These are phyloP conservation scores for Fusarium tjaetaba DNA, from an alignment of 2,329 filamentous ascomycete species.

Conservation along the genomic window DNA sequence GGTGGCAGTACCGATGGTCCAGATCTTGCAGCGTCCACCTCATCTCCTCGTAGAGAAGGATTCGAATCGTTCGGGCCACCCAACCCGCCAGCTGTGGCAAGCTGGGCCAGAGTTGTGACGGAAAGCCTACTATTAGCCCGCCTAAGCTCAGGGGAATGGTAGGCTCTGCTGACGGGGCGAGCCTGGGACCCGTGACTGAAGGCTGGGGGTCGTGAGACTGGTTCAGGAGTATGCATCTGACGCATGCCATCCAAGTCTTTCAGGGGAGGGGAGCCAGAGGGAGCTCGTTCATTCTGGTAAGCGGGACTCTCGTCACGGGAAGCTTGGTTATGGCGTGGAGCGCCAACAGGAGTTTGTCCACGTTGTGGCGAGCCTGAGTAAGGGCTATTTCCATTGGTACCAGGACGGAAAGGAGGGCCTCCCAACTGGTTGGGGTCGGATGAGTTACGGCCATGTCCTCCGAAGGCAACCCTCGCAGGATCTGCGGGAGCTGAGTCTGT, in stretches of 20 bases:
- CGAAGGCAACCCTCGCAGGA: conserved; percentile 50
- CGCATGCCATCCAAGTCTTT: conserved; percentile 64
- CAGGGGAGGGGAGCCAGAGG: conserved; percentile 51
- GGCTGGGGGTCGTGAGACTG: conserved; percentile 80
- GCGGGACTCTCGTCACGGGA: conserved; percentile 63
- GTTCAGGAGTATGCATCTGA: conserved; percentile 73
- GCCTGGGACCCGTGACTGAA: conserved; percentile 81
- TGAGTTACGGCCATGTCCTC: conserved; percentile 57
- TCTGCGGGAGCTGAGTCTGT: conserved; percentile 63
- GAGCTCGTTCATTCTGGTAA: conserved; percentile 65
- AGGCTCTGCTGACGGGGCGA: conserved; percentile 73
- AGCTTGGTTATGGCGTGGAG: conserved; percentile 56
- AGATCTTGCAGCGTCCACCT: conserved; percentile 47
- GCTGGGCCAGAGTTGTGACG: conserved; percentile 79
- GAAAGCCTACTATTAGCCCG: conserved; percentile 88
- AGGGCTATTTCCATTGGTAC: conserved; percentile 39
- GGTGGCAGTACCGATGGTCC: conserved; percentile 62
- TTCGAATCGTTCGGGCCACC: conserved; percentile 52
- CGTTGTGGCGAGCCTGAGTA: conserved; percentile 48
- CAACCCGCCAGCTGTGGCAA: conserved; percentile 74
- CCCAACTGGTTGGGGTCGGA: conserved; percentile 55
- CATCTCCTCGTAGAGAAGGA: conserved; percentile 44
- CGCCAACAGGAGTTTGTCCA: conserved; percentile 50
- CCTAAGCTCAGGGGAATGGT: conserved; percentile 80
- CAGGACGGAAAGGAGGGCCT: conserved; percentile 41